Evolutionary conservation across 2,329 filamentous ascomycete genomes (phyloP).

Genomic region (Cladophialophora bantiana): DNA sequence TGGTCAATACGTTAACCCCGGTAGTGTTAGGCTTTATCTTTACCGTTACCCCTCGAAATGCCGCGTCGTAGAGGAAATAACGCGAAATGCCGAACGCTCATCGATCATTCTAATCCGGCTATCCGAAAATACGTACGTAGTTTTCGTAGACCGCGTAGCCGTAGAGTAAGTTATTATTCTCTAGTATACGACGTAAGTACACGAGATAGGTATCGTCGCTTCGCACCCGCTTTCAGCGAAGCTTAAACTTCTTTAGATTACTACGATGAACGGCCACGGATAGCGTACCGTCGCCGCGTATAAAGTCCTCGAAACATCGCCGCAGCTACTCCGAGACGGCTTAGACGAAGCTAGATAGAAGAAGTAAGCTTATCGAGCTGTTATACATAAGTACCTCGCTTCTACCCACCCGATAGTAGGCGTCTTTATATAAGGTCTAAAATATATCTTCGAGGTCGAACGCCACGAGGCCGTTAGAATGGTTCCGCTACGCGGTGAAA

Average conservation of each 20-base stretch:
- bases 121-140: conserved; percentile 26
- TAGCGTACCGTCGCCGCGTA: conserved; percentile 20
- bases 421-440: conserved; percentile 35
- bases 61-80: conserved; percentile 27
- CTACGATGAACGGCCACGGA: conserved; percentile 28
- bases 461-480: neutral
- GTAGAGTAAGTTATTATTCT: conserved; percentile 22
- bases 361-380: conserved; percentile 34
- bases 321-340: conserved; percentile 30
- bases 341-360: conserved; percentile 34
- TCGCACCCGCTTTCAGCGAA: conserved; percentile 23
- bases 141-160: conserved; percentile 29
- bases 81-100: conserved; percentile 18
- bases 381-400: conserved; percentile 33
- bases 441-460: conserved; percentile 36
- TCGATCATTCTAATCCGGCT: conserved; percentile 10
- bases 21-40: conserved; percentile 40
- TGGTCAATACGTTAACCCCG: conserved; percentile 41
- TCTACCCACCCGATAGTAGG: conserved; percentile 31
- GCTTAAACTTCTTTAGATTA: conserved; percentile 27
- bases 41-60: conserved; percentile 19
- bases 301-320: conserved; percentile 30
- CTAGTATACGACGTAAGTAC: conserved; percentile 29
- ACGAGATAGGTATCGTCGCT: conserved; percentile 31
- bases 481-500: neutral